Conservation (phyloP, 768 basidiomycete genomes). For the Kwoniella bestiolae region DNA sequence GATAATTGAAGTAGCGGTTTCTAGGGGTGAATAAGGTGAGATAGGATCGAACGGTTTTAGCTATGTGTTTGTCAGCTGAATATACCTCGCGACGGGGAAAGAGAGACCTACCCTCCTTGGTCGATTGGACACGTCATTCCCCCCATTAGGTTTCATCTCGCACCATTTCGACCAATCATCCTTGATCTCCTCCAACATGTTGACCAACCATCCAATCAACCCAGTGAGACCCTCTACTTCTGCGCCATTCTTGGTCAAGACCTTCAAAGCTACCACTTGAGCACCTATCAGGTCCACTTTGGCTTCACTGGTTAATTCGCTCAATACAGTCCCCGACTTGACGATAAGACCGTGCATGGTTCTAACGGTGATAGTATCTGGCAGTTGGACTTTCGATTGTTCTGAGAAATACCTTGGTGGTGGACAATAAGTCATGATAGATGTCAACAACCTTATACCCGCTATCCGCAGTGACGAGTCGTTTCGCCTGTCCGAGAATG, state of each 20-base stretch:
- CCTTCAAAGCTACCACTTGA: constrained; percentile 88
- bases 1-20: constrained; percentile 36
- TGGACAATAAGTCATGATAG: constrained; percentile 34
- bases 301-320: not conserved
- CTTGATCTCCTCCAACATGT: constrained; percentile 24
- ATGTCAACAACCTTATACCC: constrained; percentile 43
- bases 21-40: constrained; percentile 30
- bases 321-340: not conserved
- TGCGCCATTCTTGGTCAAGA: constrained; percentile 60
- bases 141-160: constrained; percentile 20
- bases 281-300: constrained; percentile 41
- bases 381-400: not conserved
- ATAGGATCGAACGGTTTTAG: constrained; percentile 35
- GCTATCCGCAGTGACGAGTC: constrained; percentile 34
- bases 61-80: not conserved
- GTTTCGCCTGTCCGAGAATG: constrained; percentile 27
- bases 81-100: not conserved
- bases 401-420: constrained; percentile 25
- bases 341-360: constrained; percentile 28
- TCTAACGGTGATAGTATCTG: constrained; percentile 28
- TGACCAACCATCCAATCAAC: constrained; percentile 50
- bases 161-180: constrained; percentile 51
- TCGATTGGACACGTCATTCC: constrained; percentile 16
- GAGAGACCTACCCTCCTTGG: constrained; percentile 3
- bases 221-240: constrained; percentile 37